Evolutionary conservation across 192 early-diverging fungal genomes (phyloP).

Genomic region (Phlyctochytrium bullatum): DNA sequence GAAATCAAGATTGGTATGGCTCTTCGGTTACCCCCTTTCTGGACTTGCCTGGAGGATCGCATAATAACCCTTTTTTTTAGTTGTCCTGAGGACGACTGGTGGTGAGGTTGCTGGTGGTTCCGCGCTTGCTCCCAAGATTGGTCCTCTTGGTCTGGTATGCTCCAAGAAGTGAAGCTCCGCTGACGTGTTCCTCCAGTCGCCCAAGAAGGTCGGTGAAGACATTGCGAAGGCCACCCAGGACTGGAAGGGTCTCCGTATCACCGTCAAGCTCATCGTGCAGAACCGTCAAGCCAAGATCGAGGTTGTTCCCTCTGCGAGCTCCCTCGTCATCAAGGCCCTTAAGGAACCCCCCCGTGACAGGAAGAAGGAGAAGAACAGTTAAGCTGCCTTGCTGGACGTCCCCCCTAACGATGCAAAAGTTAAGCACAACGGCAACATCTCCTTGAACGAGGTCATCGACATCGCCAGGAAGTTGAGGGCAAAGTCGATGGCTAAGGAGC

Average conservation of each 20-base stretch:
- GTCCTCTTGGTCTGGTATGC: constrained; percentile 90
- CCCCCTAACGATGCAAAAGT: no score
- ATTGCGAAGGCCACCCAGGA: constrained; percentile 99
- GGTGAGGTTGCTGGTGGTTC: constrained; percentile 97
- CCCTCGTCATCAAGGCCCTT: constrained; percentile 93
- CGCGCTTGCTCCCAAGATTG: constrained; percentile 98
- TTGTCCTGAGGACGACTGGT: constrained; percentile 96
- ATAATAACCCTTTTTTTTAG: constrained; percentile 1
- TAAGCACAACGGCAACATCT: constrained; percentile 95
- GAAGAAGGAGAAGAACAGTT: constrained; percentile 99
- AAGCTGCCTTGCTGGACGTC: no score
- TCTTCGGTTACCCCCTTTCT: neutral
- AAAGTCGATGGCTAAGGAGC: constrained; percentile 94
- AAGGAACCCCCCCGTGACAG: constrained; percentile 96
- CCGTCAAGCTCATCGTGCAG: constrained; percentile 97
- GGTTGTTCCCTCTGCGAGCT: constrained; percentile 94
- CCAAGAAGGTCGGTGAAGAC: constrained; percentile 99
- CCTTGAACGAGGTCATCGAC: constrained; percentile 90
- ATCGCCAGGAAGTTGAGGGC: constrained; percentile 92
- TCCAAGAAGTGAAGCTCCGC: neutral
- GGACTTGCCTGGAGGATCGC: neutral
- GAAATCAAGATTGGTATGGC: constrained; percentile 4
- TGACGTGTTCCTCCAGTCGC: constrained; percentile 52
- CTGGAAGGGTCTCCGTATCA: constrained; percentile 99
- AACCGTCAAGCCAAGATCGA: constrained; percentile 99